Evolutionary conservation across 495 filamentous ascomycete genomes (phyloP).

Genomic region (Penicillium cataractarum): DNA sequence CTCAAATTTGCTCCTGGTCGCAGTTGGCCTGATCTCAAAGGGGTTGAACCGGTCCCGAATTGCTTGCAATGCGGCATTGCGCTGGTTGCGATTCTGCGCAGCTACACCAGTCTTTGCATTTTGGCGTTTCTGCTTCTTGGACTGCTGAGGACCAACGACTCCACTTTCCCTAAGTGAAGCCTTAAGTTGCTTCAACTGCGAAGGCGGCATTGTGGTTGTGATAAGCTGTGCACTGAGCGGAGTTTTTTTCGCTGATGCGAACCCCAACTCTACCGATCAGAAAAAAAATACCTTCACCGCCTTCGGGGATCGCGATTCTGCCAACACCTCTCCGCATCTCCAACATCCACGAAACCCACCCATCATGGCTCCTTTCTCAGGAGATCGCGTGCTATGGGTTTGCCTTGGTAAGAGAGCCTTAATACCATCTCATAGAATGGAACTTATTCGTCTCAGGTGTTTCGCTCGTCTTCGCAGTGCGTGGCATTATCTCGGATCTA

Average conservation of each 20-base stretch:
- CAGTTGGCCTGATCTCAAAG: conserved; percentile 82
- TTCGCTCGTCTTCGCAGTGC: conserved; percentile 50
- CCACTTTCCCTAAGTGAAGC: conserved; percentile 84
- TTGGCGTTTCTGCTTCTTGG: conserved; percentile 86
- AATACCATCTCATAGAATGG: background rate
- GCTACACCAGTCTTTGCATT: conserved; percentile 64
- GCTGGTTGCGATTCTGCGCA: conserved; percentile 69
- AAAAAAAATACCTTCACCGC: conserved; percentile 45
- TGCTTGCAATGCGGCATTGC: conserved; percentile 70
- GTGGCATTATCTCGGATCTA: conserved; percentile 50
- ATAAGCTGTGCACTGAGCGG: conserved; percentile 12
- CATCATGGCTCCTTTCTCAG: conserved; percentile 45
- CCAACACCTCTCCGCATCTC: conserved; percentile 40
- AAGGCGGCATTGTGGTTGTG: conserved; percentile 75
- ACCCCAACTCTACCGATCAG: conserved; percentile 9
- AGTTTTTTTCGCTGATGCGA: conserved; percentile 26
- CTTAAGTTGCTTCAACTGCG: conserved; percentile 95
- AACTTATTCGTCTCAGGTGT: conserved; percentile 38
- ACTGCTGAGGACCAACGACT: conserved; percentile 83
- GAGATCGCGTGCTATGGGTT: conserved; percentile 49
- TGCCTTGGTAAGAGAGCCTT: conserved; percentile 39
- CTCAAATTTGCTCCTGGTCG: conserved; percentile 74
- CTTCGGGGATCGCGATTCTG: conserved; percentile 37
- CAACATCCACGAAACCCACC: conserved; percentile 10
- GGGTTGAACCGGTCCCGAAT: conserved; percentile 97